Conservation (phyloP, 2,329 filamentous ascomycete species). For the Fusarium equiseti region DNA sequence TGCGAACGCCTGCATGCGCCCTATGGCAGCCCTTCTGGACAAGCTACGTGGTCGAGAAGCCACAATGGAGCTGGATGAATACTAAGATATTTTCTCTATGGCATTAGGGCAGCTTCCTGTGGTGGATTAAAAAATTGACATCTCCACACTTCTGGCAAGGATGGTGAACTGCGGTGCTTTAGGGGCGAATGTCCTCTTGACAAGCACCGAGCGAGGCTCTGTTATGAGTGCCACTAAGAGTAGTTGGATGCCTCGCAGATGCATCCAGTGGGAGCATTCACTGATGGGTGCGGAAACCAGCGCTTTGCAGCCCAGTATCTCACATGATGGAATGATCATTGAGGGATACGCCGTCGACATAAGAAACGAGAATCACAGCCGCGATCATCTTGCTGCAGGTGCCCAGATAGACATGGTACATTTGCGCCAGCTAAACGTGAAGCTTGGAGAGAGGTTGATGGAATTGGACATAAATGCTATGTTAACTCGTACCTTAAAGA, state of each 20-base stretch:
- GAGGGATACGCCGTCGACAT: not conserved
- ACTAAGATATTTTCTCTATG: not conserved
- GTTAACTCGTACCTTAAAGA: not conserved
- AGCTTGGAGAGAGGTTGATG: no score
- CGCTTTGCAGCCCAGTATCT: not conserved
- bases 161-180: not conserved
- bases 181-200: not conserved
- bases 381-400: not conserved
- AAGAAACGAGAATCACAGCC: accelerated
- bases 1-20: not conserved
- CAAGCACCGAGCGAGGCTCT: not conserved
- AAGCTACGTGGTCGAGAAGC: not conserved
- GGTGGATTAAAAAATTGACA: not conserved
- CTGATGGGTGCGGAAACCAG: not conserved
- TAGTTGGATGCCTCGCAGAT: not conserved
- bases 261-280: not conserved
- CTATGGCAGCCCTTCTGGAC: not conserved
- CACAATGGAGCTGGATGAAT: not conserved
- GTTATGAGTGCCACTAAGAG: accelerated
- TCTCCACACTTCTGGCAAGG: not conserved
- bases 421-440: no score
- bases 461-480: not conserved
- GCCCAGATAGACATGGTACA: not conserved
- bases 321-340: not conserved
- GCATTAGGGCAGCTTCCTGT: not conserved